These are phyloP conservation scores for Globisporangium abappressorium DNA, from an alignment of 352 stramenopile genomes.

Conservation along the genomic window DNA sequence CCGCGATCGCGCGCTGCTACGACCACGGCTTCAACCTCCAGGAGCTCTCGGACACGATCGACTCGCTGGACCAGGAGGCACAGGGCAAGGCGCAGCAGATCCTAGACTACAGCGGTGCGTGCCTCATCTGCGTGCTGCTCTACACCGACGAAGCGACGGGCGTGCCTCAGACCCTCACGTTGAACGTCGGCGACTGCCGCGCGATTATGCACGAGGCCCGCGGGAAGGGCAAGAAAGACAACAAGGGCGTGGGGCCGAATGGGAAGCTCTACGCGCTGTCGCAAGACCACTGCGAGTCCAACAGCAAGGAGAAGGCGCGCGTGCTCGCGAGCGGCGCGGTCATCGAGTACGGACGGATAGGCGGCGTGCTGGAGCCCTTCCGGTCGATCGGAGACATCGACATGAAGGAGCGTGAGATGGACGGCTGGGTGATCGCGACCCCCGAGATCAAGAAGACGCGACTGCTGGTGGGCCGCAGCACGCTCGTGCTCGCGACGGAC, in stretches of 20 bases:
- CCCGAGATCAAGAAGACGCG: constrained; percentile 55
- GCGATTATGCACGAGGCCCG: constrained; percentile 44
- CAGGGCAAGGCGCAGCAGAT: constrained; percentile 29
- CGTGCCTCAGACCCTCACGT: constrained; percentile 43
- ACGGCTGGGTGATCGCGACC: constrained; percentile 70
- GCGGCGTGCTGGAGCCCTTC: constrained; percentile 79
- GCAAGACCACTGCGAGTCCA: constrained; percentile 75
- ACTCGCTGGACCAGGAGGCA: constrained; percentile 47
- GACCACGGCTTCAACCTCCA: constrained; percentile 31
- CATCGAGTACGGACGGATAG: constrained; percentile 69
- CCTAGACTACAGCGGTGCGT: constrained; percentile 66
- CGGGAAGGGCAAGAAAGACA: constrained; percentile 18
- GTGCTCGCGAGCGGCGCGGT: constrained; percentile 59
- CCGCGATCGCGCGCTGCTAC: constrained; percentile 41
- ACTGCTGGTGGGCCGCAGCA: constrained; percentile 41
- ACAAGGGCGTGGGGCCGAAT: constrained; percentile 7
- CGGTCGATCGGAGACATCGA: constrained; percentile 84
- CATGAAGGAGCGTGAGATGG: constrained; percentile 69
- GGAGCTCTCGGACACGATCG: constrained; percentile 35
- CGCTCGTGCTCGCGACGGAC: constrained; percentile 68
- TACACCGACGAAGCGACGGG: constrained; percentile 36
- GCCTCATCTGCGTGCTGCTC: constrained; percentile 54
- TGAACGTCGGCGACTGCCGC: constrained; percentile 78
- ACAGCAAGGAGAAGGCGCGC: constrained; percentile 53
- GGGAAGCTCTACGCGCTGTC: constrained; percentile 32